Base-by-base conservation (phyloP, 306 rosid species). In the Parietaria judaica region DNA sequence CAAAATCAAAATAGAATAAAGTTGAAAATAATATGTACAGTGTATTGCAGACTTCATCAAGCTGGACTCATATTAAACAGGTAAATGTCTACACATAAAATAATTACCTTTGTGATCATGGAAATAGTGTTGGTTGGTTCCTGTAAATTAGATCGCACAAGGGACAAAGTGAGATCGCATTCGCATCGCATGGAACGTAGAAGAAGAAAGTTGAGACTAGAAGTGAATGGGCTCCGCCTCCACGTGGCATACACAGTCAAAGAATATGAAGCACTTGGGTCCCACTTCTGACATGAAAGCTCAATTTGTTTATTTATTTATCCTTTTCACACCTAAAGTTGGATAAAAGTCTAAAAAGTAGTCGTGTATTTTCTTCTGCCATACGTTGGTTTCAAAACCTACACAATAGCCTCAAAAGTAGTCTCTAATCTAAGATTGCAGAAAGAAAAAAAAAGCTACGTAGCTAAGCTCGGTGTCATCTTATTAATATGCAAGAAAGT, bases 271-370 rank as follows among this genome's bases (percentile, higher is more conserved):
- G 59, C n/a, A 59, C 13, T 31, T 6, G 56, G 70, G 72, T 6
- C 78, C 86, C 61, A 68, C 73, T 37, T 51, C 71, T 73, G 82
- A 73, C 83, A 67, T 61, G 63, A 75, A 60, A 54, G 37, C 54
- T 71, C 69, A 68, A 45, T 51, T 39, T 79, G 73, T 66, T 78
- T 49, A 4, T 49, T 49, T 49, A 4, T 49, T 49, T 49, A 49
- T 4, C 13, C 1, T 49, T 49, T 75, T 74, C 61, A 66, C 82
- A 71, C 76, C 78, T 67, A 67, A 67, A 61, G 71, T 6, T 7
- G 56, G 36, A 52, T 39, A 52, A 41, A 69, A 45, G 23, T 62
- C 16, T 73, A 23, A 76, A 57, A 63, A 56, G 0, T 73, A 76
- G 67, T 11, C n/a, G 43, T 46, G 70, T 46, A 23, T 11, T 67